phyloP scores from a whole-genome alignment of 768 basidiomycete species.

The Russula lepida region DNA sequence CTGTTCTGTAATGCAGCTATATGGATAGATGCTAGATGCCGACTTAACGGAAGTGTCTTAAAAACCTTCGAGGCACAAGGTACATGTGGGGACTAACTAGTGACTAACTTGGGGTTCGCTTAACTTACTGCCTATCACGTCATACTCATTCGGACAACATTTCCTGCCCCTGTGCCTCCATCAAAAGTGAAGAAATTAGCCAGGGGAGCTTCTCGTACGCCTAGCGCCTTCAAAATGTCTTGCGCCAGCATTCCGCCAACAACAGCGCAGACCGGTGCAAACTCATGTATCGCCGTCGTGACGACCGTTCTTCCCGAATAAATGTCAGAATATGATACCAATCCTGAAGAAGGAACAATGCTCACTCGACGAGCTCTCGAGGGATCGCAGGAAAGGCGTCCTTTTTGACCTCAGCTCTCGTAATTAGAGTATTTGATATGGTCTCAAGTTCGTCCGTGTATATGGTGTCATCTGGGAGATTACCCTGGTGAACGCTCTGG shows the following conservation, averaged over 20 bases:
- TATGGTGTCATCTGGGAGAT: slow-evolving; percentile 45
- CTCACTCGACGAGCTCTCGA: slow-evolving; percentile 54
- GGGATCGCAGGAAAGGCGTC: slow-evolving; percentile 54
- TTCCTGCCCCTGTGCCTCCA: slow-evolving; percentile 68
- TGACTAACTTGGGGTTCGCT: not conserved
- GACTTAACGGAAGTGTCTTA: not conserved
- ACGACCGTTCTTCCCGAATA: slow-evolving; percentile 46
- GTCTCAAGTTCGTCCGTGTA: slow-evolving; percentile 49
- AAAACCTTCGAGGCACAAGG: not conserved
- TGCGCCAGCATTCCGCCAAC: slow-evolving; percentile 92
- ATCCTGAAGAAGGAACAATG: not conserved
- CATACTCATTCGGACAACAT: slow-evolving; percentile 51
- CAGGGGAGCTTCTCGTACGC: slow-evolving; percentile 85
- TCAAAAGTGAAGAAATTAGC: slow-evolving; percentile 90
- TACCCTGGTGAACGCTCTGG: slow-evolving; percentile 47
- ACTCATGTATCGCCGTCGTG: slow-evolving; percentile 69
- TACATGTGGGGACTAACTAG: not conserved
- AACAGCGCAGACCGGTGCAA: slow-evolving; percentile 90
- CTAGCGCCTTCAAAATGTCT: slow-evolving; percentile 87
- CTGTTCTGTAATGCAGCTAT: not conserved
- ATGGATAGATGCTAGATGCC: not conserved
- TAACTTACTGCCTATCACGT: slow-evolving; percentile 7
- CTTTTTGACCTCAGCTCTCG: slow-evolving; percentile 59
- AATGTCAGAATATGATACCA: not conserved
- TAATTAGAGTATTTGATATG: slow-evolving; percentile 56